Conservation (phyloP, 768 basidiomycete genomes). For the Lactifluus pinguis region DNA sequence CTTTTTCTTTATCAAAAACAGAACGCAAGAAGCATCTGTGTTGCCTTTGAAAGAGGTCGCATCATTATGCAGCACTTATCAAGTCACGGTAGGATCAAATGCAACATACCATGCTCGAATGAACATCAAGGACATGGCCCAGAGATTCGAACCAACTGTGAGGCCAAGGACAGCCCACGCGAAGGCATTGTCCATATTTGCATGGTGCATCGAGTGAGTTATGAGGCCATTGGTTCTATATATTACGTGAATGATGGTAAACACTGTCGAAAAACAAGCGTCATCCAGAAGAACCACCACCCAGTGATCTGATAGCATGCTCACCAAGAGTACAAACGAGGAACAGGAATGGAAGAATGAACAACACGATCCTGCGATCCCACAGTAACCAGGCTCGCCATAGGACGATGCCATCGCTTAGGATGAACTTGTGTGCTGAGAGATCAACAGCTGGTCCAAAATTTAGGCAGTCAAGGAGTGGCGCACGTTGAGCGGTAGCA, state of each 20-base stretch:
- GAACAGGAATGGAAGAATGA: neutral
- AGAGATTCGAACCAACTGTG: constrained; percentile 3
- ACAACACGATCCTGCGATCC: neutral
- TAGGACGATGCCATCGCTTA: constrained; percentile 6
- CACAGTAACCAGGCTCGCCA: constrained; percentile 12
- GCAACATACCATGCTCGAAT: constrained; percentile 4
- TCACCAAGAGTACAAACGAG: constrained; percentile 1
- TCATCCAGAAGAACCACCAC: neutral
- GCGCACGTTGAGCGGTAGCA: constrained; percentile 3
- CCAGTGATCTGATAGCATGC: neutral
- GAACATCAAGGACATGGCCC: constrained; percentile 9
- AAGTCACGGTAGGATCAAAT: neutral
- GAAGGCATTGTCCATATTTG: neutral
- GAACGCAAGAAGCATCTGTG: neutral
- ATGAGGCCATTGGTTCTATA: neutral
- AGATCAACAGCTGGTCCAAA: neutral
- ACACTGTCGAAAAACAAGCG: neutral
- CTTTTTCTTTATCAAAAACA: neutral
- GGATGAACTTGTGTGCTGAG: neutral
- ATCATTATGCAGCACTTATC: neutral
- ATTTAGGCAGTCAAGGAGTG: neutral
- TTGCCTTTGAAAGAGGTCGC: neutral
- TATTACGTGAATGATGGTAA: neutral
- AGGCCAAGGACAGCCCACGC: neutral
- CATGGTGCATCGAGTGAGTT: neutral